Percentiles rank a stretch among this genome's conserved stretches.
phyloP scores from a whole-genome alignment of 163 green algal species.

The Prototheca wickerhamii region DNA sequence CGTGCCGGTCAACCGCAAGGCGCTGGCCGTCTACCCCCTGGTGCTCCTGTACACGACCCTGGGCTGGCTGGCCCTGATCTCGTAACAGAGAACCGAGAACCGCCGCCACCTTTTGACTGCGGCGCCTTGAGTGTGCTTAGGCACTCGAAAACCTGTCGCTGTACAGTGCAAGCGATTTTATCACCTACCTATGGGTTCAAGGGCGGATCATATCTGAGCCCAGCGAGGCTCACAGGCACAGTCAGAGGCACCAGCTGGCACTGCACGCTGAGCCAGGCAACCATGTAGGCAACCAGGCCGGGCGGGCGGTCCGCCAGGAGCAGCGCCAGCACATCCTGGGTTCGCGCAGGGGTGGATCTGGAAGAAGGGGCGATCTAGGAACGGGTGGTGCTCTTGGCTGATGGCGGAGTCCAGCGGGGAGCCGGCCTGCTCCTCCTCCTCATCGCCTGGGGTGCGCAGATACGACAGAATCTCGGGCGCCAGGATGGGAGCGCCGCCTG shows the following conservation, averaged over 20 bases:
- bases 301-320: neutral
- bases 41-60: conserved; percentile 83
- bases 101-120: neutral
- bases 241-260: neutral
- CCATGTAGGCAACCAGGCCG: conserved; percentile 8
- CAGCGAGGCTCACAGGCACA: neutral
- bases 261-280: conserved; percentile 21
- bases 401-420: neutral
- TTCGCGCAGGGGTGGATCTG: conserved; percentile 32
- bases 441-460: neutral
- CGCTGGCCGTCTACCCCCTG: conserved; percentile 88
- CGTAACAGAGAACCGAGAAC: conserved; percentile 7
- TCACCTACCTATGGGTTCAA: neutral
- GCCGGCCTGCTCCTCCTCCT: neutral
- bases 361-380: conserved; percentile 11
- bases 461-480: too few relatives aligned
- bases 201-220: neutral
- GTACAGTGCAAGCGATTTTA: neutral
- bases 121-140: neutral
- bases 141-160: neutral
- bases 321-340: conserved; percentile 11
- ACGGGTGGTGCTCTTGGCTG: conserved; percentile 18
- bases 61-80: conserved; percentile 83
- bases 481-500: too few relatives aligned
- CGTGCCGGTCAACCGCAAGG: conserved; percentile 57